These are phyloP conservation scores for Rhizopogon rudus DNA, from an alignment of 768 basidiomycete species.

Conservation along the genomic window DNA sequence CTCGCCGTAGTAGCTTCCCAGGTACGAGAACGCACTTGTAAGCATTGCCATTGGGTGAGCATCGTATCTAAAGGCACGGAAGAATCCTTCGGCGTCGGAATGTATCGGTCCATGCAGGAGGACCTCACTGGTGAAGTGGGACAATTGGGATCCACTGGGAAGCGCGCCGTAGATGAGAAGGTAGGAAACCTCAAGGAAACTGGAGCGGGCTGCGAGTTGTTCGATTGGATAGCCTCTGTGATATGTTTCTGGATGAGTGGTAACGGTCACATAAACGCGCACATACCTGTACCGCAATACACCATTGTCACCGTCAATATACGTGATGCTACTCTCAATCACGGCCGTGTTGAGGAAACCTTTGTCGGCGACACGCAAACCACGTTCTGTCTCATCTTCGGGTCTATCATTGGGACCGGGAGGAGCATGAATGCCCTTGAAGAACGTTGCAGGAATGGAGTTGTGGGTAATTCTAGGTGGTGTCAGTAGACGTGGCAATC, in stretches of 20 bases:
- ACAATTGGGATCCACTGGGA: constrained; percentile 56
- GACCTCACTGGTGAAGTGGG: constrained; percentile 68
- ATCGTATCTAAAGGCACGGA: constrained; percentile 78
- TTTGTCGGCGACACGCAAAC: constrained; percentile 72
- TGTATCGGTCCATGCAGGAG: constrained; percentile 70
- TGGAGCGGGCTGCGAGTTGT: constrained; percentile 75
- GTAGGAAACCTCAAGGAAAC: constrained; percentile 80
- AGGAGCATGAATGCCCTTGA: constrained; percentile 70
- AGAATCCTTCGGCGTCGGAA: constrained; percentile 64
- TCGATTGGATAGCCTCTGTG: constrained; percentile 88
- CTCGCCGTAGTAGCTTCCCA: constrained; percentile 84
- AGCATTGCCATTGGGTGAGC: constrained; percentile 92
- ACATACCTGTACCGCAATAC: constrained; percentile 71
- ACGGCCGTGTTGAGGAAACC: constrained; percentile 85
- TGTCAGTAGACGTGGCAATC: not conserved
- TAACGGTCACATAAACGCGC: not conserved
- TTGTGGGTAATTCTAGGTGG: constrained; percentile 69
- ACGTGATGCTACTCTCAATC: constrained; percentile 77
- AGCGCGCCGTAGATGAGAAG: constrained; percentile 86
- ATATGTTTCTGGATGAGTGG: constrained; percentile 1
- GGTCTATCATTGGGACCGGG: constrained; percentile 54
- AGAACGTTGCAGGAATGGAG: constrained; percentile 72
- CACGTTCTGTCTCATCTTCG: constrained; percentile 82
- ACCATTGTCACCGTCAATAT: constrained; percentile 88
- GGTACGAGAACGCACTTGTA: constrained; percentile 80